Evolutionary conservation across 169 alveolate species (phyloP).

Genomic region (Cryptosporidium ryanae): DNA sequence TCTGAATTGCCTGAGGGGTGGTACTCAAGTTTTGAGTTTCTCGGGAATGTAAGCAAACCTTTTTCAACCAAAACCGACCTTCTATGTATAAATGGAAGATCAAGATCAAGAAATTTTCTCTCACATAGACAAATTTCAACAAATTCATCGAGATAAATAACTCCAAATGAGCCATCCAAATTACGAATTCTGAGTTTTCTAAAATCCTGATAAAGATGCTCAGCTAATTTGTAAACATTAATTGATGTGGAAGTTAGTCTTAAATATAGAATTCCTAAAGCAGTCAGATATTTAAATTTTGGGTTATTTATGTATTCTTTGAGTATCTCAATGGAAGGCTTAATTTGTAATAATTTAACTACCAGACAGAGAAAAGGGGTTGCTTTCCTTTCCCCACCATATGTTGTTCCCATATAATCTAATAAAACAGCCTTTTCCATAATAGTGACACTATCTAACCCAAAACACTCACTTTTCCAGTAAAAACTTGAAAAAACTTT

Average conservation of each 20-base stretch:
- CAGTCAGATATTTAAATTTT: slow-evolving; percentile 95
- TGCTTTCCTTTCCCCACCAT: slow-evolving; percentile 96
- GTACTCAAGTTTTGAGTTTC: slow-evolving; percentile 69
- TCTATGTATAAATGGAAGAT: slow-evolving; percentile 92
- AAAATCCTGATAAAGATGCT: slow-evolving; percentile 95
- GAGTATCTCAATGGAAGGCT: slow-evolving; percentile 94
- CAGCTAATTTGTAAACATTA: slow-evolving; percentile 84
- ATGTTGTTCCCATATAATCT: slow-evolving; percentile 96
- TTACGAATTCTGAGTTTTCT: slow-evolving; percentile 92
- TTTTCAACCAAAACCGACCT: slow-evolving; percentile 90
- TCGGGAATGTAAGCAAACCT: slow-evolving; percentile 80
- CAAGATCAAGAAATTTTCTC: slow-evolving; percentile 90
- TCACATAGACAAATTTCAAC: slow-evolving; percentile 93
- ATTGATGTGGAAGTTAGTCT: slow-evolving; percentile 84
- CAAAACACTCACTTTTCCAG: slow-evolving; percentile 90
- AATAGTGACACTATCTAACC: slow-evolving; percentile 91
- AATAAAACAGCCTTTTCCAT: slow-evolving; percentile 94
- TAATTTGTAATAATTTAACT: slow-evolving; percentile 95
- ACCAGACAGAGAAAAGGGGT: slow-evolving; percentile 94
- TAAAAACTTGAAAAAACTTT: slow-evolving; percentile 86
- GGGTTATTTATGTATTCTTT: slow-evolving; percentile 93
- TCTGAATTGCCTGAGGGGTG: neutral
- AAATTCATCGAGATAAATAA: slow-evolving; percentile 96
- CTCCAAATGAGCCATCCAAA: slow-evolving; percentile 87
- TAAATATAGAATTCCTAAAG: slow-evolving; percentile 94